Percentiles rank a stretch among this genome's conserved stretches.
Conservation (phyloP, 306 rosid species). For the Argentina anserina region DNA sequence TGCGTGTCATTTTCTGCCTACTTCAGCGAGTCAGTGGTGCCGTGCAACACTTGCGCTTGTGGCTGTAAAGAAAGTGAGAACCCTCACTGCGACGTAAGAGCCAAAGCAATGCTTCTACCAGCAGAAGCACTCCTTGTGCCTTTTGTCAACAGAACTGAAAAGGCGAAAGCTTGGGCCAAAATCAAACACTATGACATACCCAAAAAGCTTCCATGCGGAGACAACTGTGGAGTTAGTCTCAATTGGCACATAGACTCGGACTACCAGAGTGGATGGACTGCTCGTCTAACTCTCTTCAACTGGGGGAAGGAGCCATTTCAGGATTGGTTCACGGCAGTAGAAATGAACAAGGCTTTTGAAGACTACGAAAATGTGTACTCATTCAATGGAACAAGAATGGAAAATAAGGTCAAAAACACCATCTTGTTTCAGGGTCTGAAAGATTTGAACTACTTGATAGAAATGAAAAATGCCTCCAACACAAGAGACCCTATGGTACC, state of each 20-base stretch:
- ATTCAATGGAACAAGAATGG: slow-evolving; percentile 68
- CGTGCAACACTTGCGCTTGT: slow-evolving; percentile 85
- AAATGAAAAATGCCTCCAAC: slow-evolving; percentile 44
- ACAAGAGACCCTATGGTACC: slow-evolving; percentile 51
- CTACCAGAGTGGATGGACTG: slow-evolving; percentile 65
- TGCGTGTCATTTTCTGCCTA: slow-evolving; percentile 79
- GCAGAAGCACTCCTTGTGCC: slow-evolving; percentile 71
- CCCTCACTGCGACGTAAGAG: slow-evolving; percentile 36
- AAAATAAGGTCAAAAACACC: slow-evolving; percentile 32
- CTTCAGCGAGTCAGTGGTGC: slow-evolving; percentile 67
- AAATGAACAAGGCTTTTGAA: slow-evolving; percentile 37
- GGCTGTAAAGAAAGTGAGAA: slow-evolving; percentile 40
- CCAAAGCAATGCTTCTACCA: slow-evolving; percentile 49
- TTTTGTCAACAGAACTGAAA: slow-evolving; percentile 49
- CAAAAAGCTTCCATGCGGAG: slow-evolving; percentile 54
- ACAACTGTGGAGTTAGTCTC: slow-evolving; percentile 73
- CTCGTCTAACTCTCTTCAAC: slow-evolving; percentile 77
- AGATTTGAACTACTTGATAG: slow-evolving; percentile 57
- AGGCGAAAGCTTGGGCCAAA: slow-evolving; percentile 73
- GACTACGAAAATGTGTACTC: slow-evolving; percentile 62
- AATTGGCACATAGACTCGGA: slow-evolving; percentile 82
- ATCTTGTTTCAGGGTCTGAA: slow-evolving; percentile 60
- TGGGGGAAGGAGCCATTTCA: slow-evolving; percentile 48
- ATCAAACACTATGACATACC: slow-evolving; percentile 44
- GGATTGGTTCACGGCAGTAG: slow-evolving; percentile 70